These are phyloP conservation scores for Hemisphaericaspora lyxosophila DNA, from an alignment of 1,139 yeast species.

Conservation along the genomic window DNA sequence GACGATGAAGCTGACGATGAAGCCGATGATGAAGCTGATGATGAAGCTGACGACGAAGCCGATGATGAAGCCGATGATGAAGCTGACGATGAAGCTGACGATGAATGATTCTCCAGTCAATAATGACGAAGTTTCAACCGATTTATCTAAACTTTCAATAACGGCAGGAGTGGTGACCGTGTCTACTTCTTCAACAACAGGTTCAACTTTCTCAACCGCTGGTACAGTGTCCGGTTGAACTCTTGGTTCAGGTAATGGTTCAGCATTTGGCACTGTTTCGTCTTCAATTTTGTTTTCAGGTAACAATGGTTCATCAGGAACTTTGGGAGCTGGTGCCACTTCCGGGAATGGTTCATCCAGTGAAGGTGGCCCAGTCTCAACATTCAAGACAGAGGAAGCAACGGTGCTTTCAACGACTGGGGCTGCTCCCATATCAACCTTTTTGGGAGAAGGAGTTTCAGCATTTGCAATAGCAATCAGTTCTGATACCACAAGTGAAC, in stretches of 20 bases:
- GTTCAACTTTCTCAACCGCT: neutral
- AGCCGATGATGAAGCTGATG: neutral
- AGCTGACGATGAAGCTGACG: no score
- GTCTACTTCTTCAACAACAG: no score
- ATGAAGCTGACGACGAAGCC: neutral
- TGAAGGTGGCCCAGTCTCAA: neutral
- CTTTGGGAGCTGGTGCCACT: slow-evolving; percentile 1
- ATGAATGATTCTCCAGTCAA: neutral
- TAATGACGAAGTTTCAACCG: slow-evolving; percentile 1
- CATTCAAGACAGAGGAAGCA: neutral
- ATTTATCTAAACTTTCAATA: no score
- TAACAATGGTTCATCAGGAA: neutral
- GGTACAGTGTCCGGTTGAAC: neutral
- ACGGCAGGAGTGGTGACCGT: neutral
- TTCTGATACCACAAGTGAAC: neutral
- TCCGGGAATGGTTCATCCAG: slow-evolving; percentile 1
- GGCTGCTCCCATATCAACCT: neutral
- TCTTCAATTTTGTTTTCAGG: neutral
- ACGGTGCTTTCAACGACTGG: neutral
- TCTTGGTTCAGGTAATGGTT: slow-evolving; percentile 1
- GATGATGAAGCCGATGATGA: neutral
- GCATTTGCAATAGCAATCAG: neutral
- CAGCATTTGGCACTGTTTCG: neutral
- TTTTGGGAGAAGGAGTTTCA: neutral
- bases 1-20: no score